Base-by-base conservation (phyloP, 108 stramenopile species). In the Skeletonema marinoi region DNA sequence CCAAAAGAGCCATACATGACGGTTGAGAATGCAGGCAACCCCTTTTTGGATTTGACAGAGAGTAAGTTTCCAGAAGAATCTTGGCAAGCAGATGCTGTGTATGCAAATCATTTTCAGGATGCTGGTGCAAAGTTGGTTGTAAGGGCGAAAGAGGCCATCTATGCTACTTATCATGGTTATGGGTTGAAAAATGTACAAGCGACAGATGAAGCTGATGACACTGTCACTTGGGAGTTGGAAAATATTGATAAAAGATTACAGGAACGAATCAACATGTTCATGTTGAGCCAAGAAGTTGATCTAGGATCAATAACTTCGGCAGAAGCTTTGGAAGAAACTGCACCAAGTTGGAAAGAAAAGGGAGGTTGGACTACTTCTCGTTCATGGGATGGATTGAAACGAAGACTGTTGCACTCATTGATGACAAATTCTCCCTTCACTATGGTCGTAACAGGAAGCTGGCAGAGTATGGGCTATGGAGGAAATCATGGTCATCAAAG, bases 21-120 rank as follows among this genome's bases (percentile, higher is more conserved):
- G 5, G 68, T 46, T 12, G 73, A 63, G 11, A 48, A 61, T 19
- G 77, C 78, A 9, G 64, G 74, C 2, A 88, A 70, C 69, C 77
- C 82, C 30, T 87, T 89, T 70, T 67, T 86, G 6, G 94, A 95
- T 61, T 70, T 91, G 54, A 82, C 83, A n/a, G 88, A 73, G 14
- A 87, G 88, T 4, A 82, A 89, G 5, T 92, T 95, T 67, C 91
- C 94, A 0, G 79, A 85, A 25, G 78, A 89, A 64, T 87, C 90
- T 16, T 95, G 94, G 94, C 94, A 95, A 76, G 87, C 77, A 10
- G 94, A 95, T 86, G 90, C 92, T 42, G 94, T 90, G 3, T 95
- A 88, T 77, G 92, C 92, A 76, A 92, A 92, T 78, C 90, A 93
- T 61, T 88, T 88, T 62, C 69, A 93, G n/a, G 87, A 92, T 71